Conservation (phyloP, 2,329 filamentous ascomycete genomes). For the Ploettnerulaceae sp. region DNA sequence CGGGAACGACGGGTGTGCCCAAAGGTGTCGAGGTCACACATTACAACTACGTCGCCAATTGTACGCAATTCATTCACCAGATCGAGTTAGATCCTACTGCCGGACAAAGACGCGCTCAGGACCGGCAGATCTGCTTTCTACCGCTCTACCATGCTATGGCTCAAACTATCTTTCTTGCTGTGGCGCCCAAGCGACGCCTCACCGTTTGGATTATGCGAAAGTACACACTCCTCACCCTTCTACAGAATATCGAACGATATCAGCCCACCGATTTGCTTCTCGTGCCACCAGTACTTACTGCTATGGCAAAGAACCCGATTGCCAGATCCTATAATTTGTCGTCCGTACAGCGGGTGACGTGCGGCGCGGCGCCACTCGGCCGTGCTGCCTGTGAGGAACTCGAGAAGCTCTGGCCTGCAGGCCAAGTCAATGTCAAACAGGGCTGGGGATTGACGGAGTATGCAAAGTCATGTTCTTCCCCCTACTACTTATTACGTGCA, state of each 20-base stretch:
- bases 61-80: conserved; percentile 38
- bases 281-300: conserved; percentile 72
- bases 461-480: too few relatives aligned
- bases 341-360: conserved; percentile 41
- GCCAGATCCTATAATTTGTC: conserved; percentile 46
- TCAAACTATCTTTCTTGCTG: too few relatives aligned
- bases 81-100: neutral
- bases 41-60: conserved; percentile 34
- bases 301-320: conserved; percentile 41
- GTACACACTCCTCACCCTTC: conserved; percentile 70
- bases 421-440: conserved; percentile 42
- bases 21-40: conserved; percentile 39
- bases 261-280: conserved; percentile 61
- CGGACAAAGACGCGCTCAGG: neutral
- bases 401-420: conserved; percentile 37
- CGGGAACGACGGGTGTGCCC: conserved; percentile 55
- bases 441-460: conserved; percentile 52
- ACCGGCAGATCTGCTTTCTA: conserved; percentile 39
- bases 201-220: conserved; percentile 56
- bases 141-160: too few relatives aligned
- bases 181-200: neutral
- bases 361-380: conserved; percentile 47
- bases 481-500: too few relatives aligned
- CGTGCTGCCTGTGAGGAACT: conserved; percentile 38
- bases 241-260: conserved; percentile 62